Base-by-base conservation (phyloP, 345 rosid species). In the Lumnitzera racemosa region DNA sequence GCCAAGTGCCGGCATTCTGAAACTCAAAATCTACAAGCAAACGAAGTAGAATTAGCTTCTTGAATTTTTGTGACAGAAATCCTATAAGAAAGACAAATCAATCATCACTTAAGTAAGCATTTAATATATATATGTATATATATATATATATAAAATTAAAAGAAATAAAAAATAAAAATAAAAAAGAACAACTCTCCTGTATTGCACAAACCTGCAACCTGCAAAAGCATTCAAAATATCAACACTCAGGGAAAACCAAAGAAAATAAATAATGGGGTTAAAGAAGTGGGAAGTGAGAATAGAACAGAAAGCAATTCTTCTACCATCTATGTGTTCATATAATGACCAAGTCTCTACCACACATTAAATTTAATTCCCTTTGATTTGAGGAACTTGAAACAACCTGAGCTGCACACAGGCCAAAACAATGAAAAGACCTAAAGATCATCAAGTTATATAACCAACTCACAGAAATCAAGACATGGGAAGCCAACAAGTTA, bases 201-300 rank as follows among this genome's bases (percentile, higher is more conserved):
- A 56, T 70, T 61, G 78, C 78, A 80, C 70, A 78, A 27, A 64
- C 58, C 65, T 80, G 75, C 71, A 71, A 49, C 71, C 96, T 86
- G 90, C 91, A 88, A 83, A 88, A 84, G 52, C 70, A 81, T 59
- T 67, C 29, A 79, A 59, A 68, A 65, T 59, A 76, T 69, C 63
- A 63, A 74, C 67, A 36, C 56, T 62, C 31, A 17, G 52, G 74
- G 67, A 25, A 65, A 9, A 13, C 13, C 15, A 61, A 58, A 49
- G 65, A 67, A 65, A 68, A 66, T 77, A 80, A 74, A 79, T 65
- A 74, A 51, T 14, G 1, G 43, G 43, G 43, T 4, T 36, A 36
- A 36, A 36, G 31, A 36, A 36, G 9, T 36, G 43, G 1, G 10
- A 36, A 36, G 43, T 36, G 43, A 36, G 9, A 36, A 36, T 36